Evolutionary conservation across 1,139 yeast genomes (phyloP), one percentile per base, ranked within the genome.

Genomic region (Nakaseomyces delphensis): DNA sequence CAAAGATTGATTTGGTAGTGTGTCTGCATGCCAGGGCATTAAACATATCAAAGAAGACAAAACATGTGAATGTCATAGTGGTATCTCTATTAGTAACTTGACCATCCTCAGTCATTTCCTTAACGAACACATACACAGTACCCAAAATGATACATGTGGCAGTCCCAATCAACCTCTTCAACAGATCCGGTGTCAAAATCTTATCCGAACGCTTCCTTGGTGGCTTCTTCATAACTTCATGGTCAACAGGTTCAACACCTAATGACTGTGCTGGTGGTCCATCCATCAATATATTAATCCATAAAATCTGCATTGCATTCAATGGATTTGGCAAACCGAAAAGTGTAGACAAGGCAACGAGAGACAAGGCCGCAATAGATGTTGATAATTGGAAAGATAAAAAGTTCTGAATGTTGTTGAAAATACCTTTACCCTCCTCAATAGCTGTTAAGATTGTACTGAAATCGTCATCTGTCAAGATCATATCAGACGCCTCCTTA

Each of bases 231-330:
- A 91, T 89, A 32, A 91, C 95, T 59, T 81, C 94, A 48, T 83
- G 86, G 59, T 89, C 97, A 19, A 89, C 97, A 1, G 96, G 95
- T 65, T 91, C 98, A 25, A 91, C 97, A 43, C 98, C 97, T 40
- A 91, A 71, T 0, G 95, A 84, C 65, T 91, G 98, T 0, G 98
- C 98, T 3, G 98, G 98, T 7, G 98, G 98, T 0, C 98, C 98
- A 66, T 91, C 98, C 98, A 91, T 91, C 49, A 91, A 73, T 46
- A 91, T 91, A 61, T 91, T 89, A 60, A 91, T 91, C 96, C 97
- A 91, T 55, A 91, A 70, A 53, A 91, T 91, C 68, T 91, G 97
- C 97, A 91, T 91, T 19, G 98, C 96, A 61, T 91, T 91, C 53
- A 91, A 73, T n/a, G 98, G 98, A 55, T 87, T 89, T 42, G 96